Conservation (phyloP, 371 early-diverging fungal genomes). For the Mucor sp. region DNA sequence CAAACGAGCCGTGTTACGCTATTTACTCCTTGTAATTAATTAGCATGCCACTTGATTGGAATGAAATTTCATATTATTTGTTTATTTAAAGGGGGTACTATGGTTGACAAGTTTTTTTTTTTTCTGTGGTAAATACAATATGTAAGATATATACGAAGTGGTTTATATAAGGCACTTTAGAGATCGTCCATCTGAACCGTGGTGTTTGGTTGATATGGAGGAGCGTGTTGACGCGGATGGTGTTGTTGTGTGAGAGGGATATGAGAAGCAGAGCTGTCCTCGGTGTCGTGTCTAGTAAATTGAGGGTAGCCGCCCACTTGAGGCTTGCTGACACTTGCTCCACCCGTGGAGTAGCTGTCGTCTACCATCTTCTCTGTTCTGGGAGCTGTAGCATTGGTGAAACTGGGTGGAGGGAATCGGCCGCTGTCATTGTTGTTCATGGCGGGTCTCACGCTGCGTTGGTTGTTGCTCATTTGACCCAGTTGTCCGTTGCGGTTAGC, state of each 20-base stretch:
- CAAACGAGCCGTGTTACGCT: no score
- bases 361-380: conserved; percentile 19
- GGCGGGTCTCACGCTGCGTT: not conserved
- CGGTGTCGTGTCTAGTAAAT: conserved; percentile 20
- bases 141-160: not conserved
- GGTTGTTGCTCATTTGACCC: not conserved
- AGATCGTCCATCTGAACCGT: conserved; percentile 21
- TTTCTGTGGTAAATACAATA: not conserved
- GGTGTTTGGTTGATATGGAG: conserved; percentile 22
- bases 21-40: no score
- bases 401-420: conserved; percentile 9
- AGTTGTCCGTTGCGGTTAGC: not conserved
- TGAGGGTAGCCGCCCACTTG: not conserved
- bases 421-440: conserved; percentile 3
- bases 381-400: not conserved
- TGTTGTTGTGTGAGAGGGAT: conserved; percentile 18
- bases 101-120: not conserved
- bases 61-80: not conserved
- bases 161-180: not conserved
- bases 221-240: conserved; percentile 11
- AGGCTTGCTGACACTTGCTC: not conserved
- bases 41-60: no score
- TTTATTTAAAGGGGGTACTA: not conserved
- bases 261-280: conserved; percentile 18
- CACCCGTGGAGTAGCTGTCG: not conserved